These are phyloP conservation scores for Pestalotiopsis sp. DNA, from an alignment of 2,329 filamentous ascomycete species.

Conservation along the genomic window DNA sequence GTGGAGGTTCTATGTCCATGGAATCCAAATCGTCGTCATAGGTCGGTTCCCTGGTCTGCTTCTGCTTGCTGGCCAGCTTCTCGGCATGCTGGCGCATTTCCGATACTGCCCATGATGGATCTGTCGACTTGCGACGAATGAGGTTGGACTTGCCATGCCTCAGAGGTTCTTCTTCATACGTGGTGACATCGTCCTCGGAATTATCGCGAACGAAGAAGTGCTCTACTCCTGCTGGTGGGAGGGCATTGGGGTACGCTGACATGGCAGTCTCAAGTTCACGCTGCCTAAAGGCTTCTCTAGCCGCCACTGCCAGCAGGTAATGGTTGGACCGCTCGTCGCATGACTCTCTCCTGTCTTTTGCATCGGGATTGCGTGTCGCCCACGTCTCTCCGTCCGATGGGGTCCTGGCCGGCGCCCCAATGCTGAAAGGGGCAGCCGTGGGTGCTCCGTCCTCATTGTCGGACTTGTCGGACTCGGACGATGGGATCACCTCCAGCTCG, in stretches of 20 bases:
- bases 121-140: slow-evolving; percentile 61
- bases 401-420: slow-evolving; percentile 11
- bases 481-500: slow-evolving; percentile 45
- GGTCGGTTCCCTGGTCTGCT: slow-evolving; percentile 40
- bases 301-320: slow-evolving; percentile 79
- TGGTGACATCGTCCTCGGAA: slow-evolving; percentile 55
- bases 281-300: slow-evolving; percentile 78
- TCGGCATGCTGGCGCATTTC: slow-evolving; percentile 82
- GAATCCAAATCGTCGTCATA: slow-evolving; percentile 34
- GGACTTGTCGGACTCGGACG: slow-evolving; percentile 48
- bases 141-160: slow-evolving; percentile 40
- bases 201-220: slow-evolving; percentile 72
- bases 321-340: slow-evolving; percentile 77
- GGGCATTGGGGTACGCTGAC: slow-evolving; percentile 73
- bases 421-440: slow-evolving; percentile 16
- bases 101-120: slow-evolving; percentile 74
- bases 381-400: slow-evolving; percentile 21
- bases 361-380: slow-evolving; percentile 39
- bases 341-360: slow-evolving; percentile 61
- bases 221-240: slow-evolving; percentile 70
- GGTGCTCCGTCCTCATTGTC: slow-evolving; percentile 30
- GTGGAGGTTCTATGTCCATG: slow-evolving; percentile 34
- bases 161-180: slow-evolving; percentile 40
- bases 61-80: slow-evolving; percentile 56
- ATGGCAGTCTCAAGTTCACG: slow-evolving; percentile 73